Evolutionary conservation across 306 rosid species (phyloP).

Genomic region (Lathyrus tuberosus): DNA sequence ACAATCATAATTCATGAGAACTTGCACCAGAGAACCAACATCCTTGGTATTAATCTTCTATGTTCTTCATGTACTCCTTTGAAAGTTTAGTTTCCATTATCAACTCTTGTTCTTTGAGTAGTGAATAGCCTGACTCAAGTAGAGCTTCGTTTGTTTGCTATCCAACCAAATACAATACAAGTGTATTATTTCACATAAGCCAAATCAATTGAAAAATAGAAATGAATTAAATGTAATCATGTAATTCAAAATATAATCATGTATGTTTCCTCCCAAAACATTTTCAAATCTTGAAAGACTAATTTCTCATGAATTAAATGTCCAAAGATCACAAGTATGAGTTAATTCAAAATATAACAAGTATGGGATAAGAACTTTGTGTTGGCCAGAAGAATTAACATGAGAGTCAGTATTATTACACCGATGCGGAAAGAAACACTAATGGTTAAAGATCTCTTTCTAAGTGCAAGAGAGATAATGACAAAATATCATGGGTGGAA

Average conservation of each 20-base stretch:
- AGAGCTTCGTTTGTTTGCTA: conserved; percentile 90
- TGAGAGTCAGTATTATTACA: neutral
- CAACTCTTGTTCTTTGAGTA: conserved; percentile 79
- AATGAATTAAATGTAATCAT: too few species aligned
- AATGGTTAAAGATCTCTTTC: neutral
- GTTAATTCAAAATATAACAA: neutral
- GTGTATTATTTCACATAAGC: conserved; percentile 28
- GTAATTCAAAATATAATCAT: too few species aligned
- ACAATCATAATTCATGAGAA: conserved; percentile 1
- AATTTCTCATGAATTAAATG: conserved; percentile 11
- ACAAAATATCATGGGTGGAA: too few species aligned
- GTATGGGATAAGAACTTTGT: neutral
- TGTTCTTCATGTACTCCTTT: conserved; percentile 96
- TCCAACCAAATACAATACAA: conserved; percentile 48
- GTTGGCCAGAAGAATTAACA: neutral
- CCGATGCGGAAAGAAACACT: neutral
- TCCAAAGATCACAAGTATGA: conserved; percentile 10
- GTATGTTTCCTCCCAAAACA: too few species aligned
- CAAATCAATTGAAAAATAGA: conserved; percentile 6
- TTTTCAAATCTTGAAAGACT: too few species aligned
- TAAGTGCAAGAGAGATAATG: neutral
- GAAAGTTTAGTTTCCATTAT: conserved; percentile 88
- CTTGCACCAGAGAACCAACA: conserved; percentile 12
- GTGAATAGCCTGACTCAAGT: conserved; percentile 81
- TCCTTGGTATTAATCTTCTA: conserved; percentile 56